A percentile compares a stretch with the other conserved stretches of the same genome.
Conservation (phyloP, 805 yeast species). For the Maudiozyma barnettii region DNA sequence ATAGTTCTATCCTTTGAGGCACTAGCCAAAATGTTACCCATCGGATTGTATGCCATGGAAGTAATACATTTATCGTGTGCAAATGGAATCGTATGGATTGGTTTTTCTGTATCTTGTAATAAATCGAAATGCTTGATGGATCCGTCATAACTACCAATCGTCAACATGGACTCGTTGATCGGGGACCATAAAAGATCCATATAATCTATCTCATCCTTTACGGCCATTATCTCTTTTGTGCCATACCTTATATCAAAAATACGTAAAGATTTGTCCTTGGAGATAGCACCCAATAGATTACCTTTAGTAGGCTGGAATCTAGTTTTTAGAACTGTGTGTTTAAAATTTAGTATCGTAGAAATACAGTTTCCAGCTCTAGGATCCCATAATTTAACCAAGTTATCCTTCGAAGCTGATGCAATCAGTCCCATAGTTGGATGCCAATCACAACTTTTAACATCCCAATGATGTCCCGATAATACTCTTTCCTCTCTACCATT, state of each 20-base stretch:
- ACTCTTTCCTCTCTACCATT: conserved; percentile 75
- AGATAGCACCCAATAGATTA: conserved; percentile 71
- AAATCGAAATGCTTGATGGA: conserved; percentile 63
- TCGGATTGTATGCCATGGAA: conserved; percentile 83
- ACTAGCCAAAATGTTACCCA: conserved; percentile 83
- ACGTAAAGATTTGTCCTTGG: conserved; percentile 81
- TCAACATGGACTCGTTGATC: conserved; percentile 62
- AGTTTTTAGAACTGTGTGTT: conserved; percentile 84
- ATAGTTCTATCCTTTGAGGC: conserved; percentile 93
- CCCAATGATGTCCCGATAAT: conserved; percentile 95
- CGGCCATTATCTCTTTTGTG: conserved; percentile 64
- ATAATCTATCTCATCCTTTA: conserved; percentile 77
- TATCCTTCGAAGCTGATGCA: conserved; percentile 92
- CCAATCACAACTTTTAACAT: conserved; percentile 96
- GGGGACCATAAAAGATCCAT: conserved; percentile 92
- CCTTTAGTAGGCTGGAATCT: conserved; percentile 74
- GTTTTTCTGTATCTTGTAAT: conserved; percentile 31
- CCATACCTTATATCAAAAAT: conserved; percentile 73
- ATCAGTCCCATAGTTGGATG: conserved; percentile 80
- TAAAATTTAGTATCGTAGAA: conserved; percentile 80
- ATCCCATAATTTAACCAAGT: conserved; percentile 89
- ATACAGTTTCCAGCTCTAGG: conserved; percentile 73
- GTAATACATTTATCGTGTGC: conserved; percentile 94
- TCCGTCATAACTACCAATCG: conserved; percentile 88
- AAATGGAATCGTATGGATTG: conserved; percentile 62